phyloP scores from a whole-genome alignment of 768 basidiomycete species.

The Pleurotus ostreatus region DNA sequence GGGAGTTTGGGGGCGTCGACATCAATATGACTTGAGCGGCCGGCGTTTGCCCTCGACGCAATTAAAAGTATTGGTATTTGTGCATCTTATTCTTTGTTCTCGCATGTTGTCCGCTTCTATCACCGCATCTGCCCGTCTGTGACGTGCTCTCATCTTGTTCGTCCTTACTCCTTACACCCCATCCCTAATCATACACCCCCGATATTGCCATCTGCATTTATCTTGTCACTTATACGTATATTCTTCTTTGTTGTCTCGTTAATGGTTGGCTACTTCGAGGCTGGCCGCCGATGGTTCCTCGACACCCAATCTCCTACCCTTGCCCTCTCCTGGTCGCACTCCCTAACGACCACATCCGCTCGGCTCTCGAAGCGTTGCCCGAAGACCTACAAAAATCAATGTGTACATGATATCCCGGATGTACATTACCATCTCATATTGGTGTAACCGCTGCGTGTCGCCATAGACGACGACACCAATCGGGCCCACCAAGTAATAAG shows the following conservation, averaged over 20 bases:
- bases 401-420: not conserved
- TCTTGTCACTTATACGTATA: not conserved
- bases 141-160: not conserved
- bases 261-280: conserved; percentile 6
- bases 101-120: conserved; percentile 3
- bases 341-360: not conserved
- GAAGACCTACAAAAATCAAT: not conserved
- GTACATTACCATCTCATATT: not conserved
- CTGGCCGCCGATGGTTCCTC: not conserved
- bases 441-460: not conserved
- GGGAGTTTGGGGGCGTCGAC: conserved; percentile 9
- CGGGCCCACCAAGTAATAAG: not conserved
- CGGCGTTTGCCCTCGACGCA: not conserved
- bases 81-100: not conserved
- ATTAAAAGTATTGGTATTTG: not conserved
- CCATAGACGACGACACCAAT: not conserved
- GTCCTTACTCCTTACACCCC: not conserved
- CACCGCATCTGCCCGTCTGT: conserved; percentile 1
- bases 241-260: not conserved
- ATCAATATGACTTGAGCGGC: conserved; percentile 1
- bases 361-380: not conserved
- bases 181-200: not conserved
- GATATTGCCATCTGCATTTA: not conserved
- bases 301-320: not conserved
- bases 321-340: not conserved